phyloP scores from a whole-genome alignment of 306 rosid genomes.

The Sindora glabra region DNA sequence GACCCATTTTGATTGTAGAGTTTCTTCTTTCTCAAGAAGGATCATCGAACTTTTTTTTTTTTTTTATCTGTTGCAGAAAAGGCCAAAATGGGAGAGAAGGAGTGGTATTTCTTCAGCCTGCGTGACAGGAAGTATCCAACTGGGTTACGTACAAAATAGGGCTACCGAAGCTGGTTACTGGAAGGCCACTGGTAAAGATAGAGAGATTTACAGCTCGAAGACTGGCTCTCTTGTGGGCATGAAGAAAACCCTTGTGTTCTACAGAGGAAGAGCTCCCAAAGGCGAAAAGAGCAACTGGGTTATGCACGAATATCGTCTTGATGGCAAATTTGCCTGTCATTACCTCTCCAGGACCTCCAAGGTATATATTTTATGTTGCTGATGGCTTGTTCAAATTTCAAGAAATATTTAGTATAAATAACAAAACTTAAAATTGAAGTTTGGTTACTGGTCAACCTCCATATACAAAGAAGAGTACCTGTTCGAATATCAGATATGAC shows the following conservation, averaged over 20 bases:
- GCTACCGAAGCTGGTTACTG: conserved; percentile 98
- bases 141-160: conserved; percentile 73
- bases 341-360: conserved; percentile 64
- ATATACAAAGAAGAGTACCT: too few species aligned
- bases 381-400: too few species aligned
- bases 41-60: too few species aligned
- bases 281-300: conserved; percentile 95
- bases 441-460: too few species aligned
- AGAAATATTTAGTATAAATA: too few species aligned
- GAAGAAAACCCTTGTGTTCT: conserved; percentile 95
- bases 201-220: conserved; percentile 76
- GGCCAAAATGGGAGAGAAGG: conserved; percentile 97
- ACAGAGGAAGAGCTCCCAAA: conserved; percentile 89
- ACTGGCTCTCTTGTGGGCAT: conserved; percentile 76
- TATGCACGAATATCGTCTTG: conserved; percentile 97
- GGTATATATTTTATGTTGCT: too few species aligned
- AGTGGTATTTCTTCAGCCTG: conserved; percentile 89
- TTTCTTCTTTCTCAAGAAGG: too few species aligned
- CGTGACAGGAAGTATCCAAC: conserved; percentile 91
- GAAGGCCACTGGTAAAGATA: conserved; percentile 94
- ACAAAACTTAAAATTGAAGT: too few species aligned
- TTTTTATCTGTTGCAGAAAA: conserved; percentile 49
- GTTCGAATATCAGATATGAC: too few species aligned
- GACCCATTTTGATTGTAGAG: not conserved
- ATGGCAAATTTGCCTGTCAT: conserved; percentile 86